Evolutionary conservation across 1,139 yeast genomes (phyloP), one percentile per base, ranked within the genome.

Genomic region (Debaryomyces singareniensis): DNA sequence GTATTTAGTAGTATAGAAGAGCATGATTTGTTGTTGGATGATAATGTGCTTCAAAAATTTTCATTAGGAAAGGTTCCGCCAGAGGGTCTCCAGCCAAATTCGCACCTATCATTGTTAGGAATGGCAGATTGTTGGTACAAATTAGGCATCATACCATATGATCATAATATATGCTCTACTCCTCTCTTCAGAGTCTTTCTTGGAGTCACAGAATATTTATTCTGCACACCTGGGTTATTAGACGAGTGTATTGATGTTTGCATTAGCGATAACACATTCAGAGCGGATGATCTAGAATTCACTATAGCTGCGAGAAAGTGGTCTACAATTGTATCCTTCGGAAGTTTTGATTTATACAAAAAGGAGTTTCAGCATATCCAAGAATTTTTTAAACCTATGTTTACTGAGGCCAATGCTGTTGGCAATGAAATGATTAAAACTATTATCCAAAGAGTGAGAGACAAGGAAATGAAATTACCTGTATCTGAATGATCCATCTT

Each of bases 341-440:
- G 89, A 10, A 82, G 80, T 51, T 89, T 78, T 51, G 75, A 75
- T 5, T 61, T 82, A 29, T 91, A 91, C 63, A 67, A 71, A 40
- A 59, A 60, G 27, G 79, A 78, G 50, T 91, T 91, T 50, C 89
- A 81, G 44, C 68, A 69, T 29, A 83, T 94, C 0, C 96, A 87
- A 49, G 51, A 63, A 18, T 91, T 84, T 55, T 91, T 91, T 58
- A 63, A 71, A 36, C 94, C 89, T 5, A 87, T 82, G 84, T 72
- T 89, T 35, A 77, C 84, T 4, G 96, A 87, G 44, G 97, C 97
- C 9, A 84, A 80, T 43, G 75, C 72, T 26, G 68, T 87, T 28
- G 97, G 98, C n/a, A 91, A 91, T 56, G 95, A 85, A 42, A 91
- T 91, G 98, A 84, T 91, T 39, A 77, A 74, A 50, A 85, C 89